Evolutionary conservation across 2,329 filamentous ascomycete species (phyloP), one percentile per base, ranked within the genome.

Genomic region (Fulvia fulva): DNA sequence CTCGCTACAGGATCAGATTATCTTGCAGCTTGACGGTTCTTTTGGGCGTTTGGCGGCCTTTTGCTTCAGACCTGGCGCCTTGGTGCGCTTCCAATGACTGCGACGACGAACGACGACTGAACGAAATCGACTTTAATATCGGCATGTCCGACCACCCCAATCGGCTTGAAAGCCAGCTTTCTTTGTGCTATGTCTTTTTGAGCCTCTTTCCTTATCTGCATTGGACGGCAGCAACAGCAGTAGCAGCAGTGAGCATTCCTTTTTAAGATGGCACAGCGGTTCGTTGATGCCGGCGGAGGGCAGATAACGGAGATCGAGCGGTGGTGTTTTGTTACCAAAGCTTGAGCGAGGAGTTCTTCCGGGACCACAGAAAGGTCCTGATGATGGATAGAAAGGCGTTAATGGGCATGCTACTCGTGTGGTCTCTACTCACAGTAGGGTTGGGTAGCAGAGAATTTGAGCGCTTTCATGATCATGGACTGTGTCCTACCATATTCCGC

Each of bases 91-190:
- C 25, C 56, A 49, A 65, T 61, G 63, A 65, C 55, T 63, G 57
- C 55, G 53, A 65, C 55, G 63, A 65, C 59, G 52, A 61, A 58
- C 55, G 53, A 65, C 55, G 63, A 65, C 58, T 53, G 49, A 44
- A 65, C 61, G 61, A 65, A n/a, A 58, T 64, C 58, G 63, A 65
- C 21, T 43, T 47, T 61, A 61, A 61, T 63, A 56, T 51, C 55
- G 57, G 60, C 53, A 53, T 63, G 57, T 58, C 57, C 52, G 52
- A 52, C 32, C 19, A 52, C 51, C 46, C 45, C 54, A 41, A 53
- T 54, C 49, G 59, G 55, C 34, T 21, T 56, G 21, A 43, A 51
- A 23, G 47, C 55, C 58, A 61, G 57, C 61, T 65, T 58, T 65
- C 59, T 47, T 59, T 63, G 57, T 58, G 55, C 57, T 61, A 63